Evolutionary conservation across 2,329 filamentous ascomycete genomes (phyloP), one percentile per base, ranked within the genome.

Genomic region (Purpureocillium takamizusanense): DNA sequence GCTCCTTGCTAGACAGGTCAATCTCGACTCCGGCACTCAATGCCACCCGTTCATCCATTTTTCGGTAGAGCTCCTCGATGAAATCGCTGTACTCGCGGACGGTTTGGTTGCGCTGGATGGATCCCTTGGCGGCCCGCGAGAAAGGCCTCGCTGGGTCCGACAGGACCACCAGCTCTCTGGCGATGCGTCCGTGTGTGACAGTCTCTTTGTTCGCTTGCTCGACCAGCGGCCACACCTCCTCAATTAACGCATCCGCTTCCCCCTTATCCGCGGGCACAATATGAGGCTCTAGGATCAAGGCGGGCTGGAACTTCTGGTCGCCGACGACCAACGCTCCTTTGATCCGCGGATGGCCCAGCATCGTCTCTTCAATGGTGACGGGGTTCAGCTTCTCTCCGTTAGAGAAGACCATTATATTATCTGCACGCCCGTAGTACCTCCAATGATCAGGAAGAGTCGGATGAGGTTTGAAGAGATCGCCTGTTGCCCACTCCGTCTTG

Each of bases 141-240:
- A 74, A 68, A 0, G 68, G 67, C 45, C 63, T 67, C 8, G 55
- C 45, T 0, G 62, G 57, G 8, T 56, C 54, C 0, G 66, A 53
- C 4, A 74, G 15, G 1, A 48, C 45, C 18, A 72, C 49, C 29
- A 68, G 54, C 9, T 64, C 50, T 1, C 59, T 57, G 2, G 52
- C 54, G 18, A 74, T 66, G 23, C 62, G 66, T 2, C 66, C 70
- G 36, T 73, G 67, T 0, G 66, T 59, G 0, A 67, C 65, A 0
- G 63, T 64, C 28, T 57, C 52, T 29, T 59, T 52, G 46, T 73
- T 73, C 2, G 60, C 64, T 8, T 57, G 45, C 17, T 63, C 57
- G 2, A 73, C 55, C 3, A 53, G 29, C 0, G 65, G 61, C 69
- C 67, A 73, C 2, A 72, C 43, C 2, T 47, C 51, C 1, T 67